Percentiles rank a stretch among this genome's conserved stretches.
These are phyloP conservation scores for Phytopythium cucurbitacearum DNA, from an alignment of 352 stramenopile genomes.

Conservation along the genomic window DNA sequence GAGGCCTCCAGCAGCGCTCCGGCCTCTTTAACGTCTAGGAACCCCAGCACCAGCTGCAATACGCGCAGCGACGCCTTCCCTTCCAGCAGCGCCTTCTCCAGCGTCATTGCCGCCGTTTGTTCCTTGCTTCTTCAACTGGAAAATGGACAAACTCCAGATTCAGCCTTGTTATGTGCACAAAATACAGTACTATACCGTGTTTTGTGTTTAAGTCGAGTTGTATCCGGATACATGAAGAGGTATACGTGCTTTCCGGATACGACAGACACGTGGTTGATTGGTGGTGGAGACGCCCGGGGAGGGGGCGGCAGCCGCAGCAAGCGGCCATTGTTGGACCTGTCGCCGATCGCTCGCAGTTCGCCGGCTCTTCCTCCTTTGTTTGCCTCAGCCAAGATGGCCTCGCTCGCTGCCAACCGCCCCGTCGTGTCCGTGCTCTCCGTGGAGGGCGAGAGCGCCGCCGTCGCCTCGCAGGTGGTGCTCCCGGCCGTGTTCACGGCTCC, in stretches of 20 bases:
- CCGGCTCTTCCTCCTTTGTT: slow-evolving; percentile 42
- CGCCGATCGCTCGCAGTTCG: slow-evolving; percentile 44
- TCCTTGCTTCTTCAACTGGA: too few relatives aligned
- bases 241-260: too few relatives aligned
- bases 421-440: slow-evolving; percentile 94
- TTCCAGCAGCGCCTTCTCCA: neutral
- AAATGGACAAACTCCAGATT: too few relatives aligned
- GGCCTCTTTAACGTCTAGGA: slow-evolving; percentile 21
- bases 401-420: slow-evolving; percentile 91
- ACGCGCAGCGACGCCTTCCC: neutral
- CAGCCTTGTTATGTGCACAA: too few relatives aligned
- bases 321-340: slow-evolving; percentile 55
- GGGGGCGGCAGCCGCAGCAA: too few relatives aligned
- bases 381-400: slow-evolving; percentile 43
- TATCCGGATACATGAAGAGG: too few relatives aligned
- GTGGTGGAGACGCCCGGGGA: too few relatives aligned
- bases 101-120: neutral
- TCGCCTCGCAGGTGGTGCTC: slow-evolving; percentile 89
- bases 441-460: slow-evolving; percentile 71
- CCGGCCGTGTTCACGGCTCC: slow-evolving; percentile 96
- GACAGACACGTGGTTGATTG: too few relatives aligned
- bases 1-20: slow-evolving; percentile 16
- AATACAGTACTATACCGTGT: too few relatives aligned
- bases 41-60: slow-evolving; percentile 12
- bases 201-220: too few relatives aligned